Base-by-base conservation (phyloP, 1,139 yeast species). In the Hyphopichia pseudoburtonii region DNA sequence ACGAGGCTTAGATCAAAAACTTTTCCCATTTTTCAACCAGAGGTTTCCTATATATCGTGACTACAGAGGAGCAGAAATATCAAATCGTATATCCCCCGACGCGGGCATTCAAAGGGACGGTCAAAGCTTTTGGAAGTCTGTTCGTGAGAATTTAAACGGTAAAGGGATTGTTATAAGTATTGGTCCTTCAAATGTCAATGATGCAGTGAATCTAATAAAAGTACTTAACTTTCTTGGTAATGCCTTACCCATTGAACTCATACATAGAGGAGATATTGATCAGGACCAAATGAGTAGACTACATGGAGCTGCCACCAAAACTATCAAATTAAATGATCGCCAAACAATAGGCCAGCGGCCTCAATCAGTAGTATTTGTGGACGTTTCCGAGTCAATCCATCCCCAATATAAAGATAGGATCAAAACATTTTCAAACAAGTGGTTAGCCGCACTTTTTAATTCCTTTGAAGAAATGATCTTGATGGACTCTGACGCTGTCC, bases 401-500 rank as follows among this genome's bases (percentile, higher is more conserved):
- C 45, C 47, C 11, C 48, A 46, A 3, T 68, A 54, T 44, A 60
- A 57, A 36, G 49, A 47, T 31, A 53, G 55, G 32, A 73, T 73
- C 39, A 52, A 62, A 3, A 61, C 66, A 6, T 78, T 69, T 52
- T 62, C 71, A 32, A 76, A 70, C 57, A 76, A 77, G 48, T 43
- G 76, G 6, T 50, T 76, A 17, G 78, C 81, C 0, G 57, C 70
- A 32, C 42, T 74, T 14, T 76, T 73, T 50, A 68, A 62, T 33
- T 64, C 80, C 0, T 78, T 76, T 48, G 66, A 67, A 39, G 82
- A 78, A 41, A 63, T 73, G 30, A 50, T 78, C 3, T 54, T 78
- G 43, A 45, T 78, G 42, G 84, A 78, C 50, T 76, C 81, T 2
- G 84, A 78, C 46, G 61, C 78, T 0, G 73, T 78, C 6, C 82